phyloP scores from a whole-genome alignment of 1,284 basidiomycete species.

The Ustilago curta region DNA sequence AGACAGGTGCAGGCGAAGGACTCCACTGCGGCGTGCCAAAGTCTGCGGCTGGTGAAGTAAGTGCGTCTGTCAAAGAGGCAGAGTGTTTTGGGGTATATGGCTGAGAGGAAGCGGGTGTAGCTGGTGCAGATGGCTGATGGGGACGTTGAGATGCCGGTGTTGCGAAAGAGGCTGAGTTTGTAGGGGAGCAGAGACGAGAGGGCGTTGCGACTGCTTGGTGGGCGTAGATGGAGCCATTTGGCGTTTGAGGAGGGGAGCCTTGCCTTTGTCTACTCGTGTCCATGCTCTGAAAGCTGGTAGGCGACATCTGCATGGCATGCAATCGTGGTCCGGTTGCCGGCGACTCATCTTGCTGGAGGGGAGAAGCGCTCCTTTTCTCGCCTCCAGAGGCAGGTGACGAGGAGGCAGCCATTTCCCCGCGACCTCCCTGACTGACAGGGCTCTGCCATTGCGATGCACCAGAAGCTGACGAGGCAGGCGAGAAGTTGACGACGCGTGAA shows the following conservation, averaged over 20 bases:
- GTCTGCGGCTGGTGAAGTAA: constrained; percentile 1
- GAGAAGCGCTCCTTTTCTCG: neutral
- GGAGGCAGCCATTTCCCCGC: neutral
- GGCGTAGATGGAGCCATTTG: neutral
- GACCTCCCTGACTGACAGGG: constrained; percentile 13
- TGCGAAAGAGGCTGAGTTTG: constrained; percentile 24
- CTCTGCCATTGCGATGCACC: constrained; percentile 24
- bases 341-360: neutral
- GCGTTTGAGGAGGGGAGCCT: constrained; percentile 7
- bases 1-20: constrained; percentile 1
- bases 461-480: constrained; percentile 15
- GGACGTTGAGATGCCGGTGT: constrained; percentile 22
- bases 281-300: neutral
- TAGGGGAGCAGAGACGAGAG: constrained; percentile 26
- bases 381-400: neutral
- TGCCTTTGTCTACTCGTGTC: neutral
- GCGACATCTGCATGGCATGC: neutral
- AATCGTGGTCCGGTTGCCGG: neutral
- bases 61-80: neutral
- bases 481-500: constrained; percentile 33
- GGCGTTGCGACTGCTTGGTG: neutral
- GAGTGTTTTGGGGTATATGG: neutral
- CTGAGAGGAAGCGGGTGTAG: neutral
- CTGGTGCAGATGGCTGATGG: neutral
- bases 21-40: constrained; percentile 32